Base-by-base conservation (phyloP, 2,329 filamentous ascomycete species). In the Talaromyces sp. region DNA sequence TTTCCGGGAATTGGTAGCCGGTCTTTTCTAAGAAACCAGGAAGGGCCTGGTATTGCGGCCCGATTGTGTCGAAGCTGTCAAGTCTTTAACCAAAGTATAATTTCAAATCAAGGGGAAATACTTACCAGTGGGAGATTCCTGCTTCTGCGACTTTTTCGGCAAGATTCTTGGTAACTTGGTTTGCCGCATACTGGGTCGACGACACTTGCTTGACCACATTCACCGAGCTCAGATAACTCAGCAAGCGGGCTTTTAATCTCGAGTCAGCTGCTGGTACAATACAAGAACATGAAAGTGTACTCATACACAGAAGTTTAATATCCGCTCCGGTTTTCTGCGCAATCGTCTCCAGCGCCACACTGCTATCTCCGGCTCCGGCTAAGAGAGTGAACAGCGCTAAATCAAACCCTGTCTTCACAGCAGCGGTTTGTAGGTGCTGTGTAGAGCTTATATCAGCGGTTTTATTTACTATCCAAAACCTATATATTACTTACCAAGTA, bases 1-100 rank as follows among this genome's bases (percentile, higher is more conserved):
- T 59, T n/a, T 61, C 63, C 13, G 70, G 70, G 58, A 67, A 69
- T 14, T 41, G 54, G 59, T 71, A 72, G 27, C 60, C 58, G 13
- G 58, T 68, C 55, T 67, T 65, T 49, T 65, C 67, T 13, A 73
- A 62, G 41, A 63, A 67, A 7, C 58, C 56, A 21, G 70, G 70
- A 14, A 50, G 26, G 19, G 26, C 26, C 46, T 50, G 55, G 27
- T 49, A 57, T 17, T 49, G 14, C 29, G 55, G 55, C 8, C 55
- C 27, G 41, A 26, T n/a, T 19, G 43, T 57, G 5, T 57, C 55
- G 26, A 57, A 57, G 17, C 55, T 57, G 7, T 31, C 10, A 54
- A 54, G 35, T n/a, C 35, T 7, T 38, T 17, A 38, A 17, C 14
- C 14, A n/a, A 13, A 38, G 1, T n/a, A 13, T 38, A 7, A 38